phyloP scores from a whole-genome alignment of 2,329 filamentous ascomycete species.

The Alternaria postmessia region DNA sequence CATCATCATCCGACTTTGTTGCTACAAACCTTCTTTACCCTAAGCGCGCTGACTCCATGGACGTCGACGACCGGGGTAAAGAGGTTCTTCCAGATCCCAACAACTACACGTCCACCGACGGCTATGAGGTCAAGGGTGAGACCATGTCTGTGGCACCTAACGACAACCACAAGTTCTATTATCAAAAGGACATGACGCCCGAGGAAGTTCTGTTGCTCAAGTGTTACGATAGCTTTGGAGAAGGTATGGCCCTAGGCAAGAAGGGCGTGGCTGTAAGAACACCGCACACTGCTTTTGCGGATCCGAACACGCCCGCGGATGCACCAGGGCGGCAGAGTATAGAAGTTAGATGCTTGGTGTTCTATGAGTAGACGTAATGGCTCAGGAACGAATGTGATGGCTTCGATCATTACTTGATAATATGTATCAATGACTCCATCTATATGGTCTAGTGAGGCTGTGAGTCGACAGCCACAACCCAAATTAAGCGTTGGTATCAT shows the following conservation, averaged over 20 bases:
- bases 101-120: conserved; percentile 60
- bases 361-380: conserved; percentile 59
- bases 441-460: not conserved
- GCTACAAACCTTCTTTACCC: conserved; percentile 71
- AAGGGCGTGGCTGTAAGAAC: conserved; percentile 54
- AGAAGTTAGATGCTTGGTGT: conserved; percentile 70
- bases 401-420: not conserved
- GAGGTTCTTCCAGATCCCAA: conserved; percentile 63
- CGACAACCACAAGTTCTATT: conserved; percentile 68
- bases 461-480: not conserved
- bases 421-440: not conserved
- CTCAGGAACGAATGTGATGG: too few relatives aligned
- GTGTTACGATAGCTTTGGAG: conserved; percentile 57
- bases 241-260: conserved; percentile 52
- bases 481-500: not conserved
- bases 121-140: conserved; percentile 70
- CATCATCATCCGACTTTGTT: conserved; percentile 65
- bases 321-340: conserved; percentile 67
- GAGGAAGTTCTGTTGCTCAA: conserved; percentile 63
- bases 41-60: conserved; percentile 39
- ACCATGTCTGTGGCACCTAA: conserved; percentile 67
- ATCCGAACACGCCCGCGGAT: conserved; percentile 62
- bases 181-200: conserved; percentile 72
- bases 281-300: conserved; percentile 72
- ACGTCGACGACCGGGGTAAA: conserved; percentile 66